These are phyloP conservation scores for Lipomyces chichibuensis DNA, from an alignment of 805 yeast species.

Conservation along the genomic window DNA sequence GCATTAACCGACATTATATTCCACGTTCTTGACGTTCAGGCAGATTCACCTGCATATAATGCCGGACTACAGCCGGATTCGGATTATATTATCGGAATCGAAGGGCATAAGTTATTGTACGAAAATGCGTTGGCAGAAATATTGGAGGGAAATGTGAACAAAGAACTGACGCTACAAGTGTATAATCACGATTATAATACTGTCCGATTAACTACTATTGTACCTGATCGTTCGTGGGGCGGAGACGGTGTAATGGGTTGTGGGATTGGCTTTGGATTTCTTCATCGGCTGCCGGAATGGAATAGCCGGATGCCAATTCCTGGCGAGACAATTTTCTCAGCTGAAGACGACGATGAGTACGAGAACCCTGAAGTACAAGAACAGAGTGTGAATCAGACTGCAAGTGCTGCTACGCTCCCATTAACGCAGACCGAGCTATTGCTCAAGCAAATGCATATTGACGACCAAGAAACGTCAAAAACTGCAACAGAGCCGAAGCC, in stretches of 20 bases:
- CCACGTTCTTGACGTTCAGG: conserved; percentile 76
- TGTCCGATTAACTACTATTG: conserved; percentile 83
- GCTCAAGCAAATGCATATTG: conserved; percentile 22
- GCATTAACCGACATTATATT: conserved; percentile 80
- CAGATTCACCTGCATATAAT: conserved; percentile 75
- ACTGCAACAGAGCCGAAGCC: conserved; percentile 9
- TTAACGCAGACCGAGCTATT: conserved; percentile 27
- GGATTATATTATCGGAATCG: conserved; percentile 86
- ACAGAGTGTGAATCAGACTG: background rate
- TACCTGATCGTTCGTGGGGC: conserved; percentile 75
- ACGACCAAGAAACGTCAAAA: conserved; percentile 1
- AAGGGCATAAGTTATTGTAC: conserved; percentile 60
- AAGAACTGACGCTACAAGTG: conserved; percentile 55
- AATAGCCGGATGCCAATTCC: conserved; percentile 22
- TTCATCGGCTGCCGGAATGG: conserved; percentile 54
- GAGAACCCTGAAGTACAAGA: background rate
- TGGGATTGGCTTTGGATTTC: conserved; percentile 89
- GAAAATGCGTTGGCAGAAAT: conserved; percentile 25
- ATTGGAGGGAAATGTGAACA: conserved; percentile 21
- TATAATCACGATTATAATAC: conserved; percentile 87
- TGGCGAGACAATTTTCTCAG: conserved; percentile 30
- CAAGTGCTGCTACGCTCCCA: conserved; percentile 19
- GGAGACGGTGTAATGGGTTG: conserved; percentile 86
- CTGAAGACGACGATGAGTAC: conserved; percentile 9
- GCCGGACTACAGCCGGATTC: conserved; percentile 84